A percentile compares a stretch with the other conserved stretches of the same genome.
Conservation (phyloP, 2,329 filamentous ascomycete species). For the Diaporthe ampelina region DNA sequence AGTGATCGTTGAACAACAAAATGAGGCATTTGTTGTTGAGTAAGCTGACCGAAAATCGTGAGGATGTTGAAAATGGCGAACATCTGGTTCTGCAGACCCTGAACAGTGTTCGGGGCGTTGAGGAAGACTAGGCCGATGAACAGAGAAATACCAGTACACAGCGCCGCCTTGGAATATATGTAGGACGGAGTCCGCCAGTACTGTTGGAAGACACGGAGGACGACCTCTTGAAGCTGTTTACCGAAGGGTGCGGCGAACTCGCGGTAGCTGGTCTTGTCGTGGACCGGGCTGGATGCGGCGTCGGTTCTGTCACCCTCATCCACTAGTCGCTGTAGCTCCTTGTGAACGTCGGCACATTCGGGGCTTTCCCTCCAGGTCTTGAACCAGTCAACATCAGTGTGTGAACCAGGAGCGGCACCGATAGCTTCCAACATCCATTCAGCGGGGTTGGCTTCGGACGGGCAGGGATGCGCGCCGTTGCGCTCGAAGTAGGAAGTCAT, state of each 20-base stretch:
- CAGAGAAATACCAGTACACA: conserved; percentile 67
- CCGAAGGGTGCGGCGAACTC: conserved; percentile 81
- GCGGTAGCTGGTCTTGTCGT: conserved; percentile 58
- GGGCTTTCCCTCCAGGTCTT: conserved; percentile 71
- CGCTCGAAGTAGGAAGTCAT: conserved; percentile 83
- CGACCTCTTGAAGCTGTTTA: conserved; percentile 72
- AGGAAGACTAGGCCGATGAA: conserved; percentile 81
- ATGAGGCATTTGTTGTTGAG: conserved; percentile 78
- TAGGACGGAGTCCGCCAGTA: conserved; percentile 81
- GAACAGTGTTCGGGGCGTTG: conserved; percentile 69
- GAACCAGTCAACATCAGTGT: conserved; percentile 76
- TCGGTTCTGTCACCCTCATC: conserved; percentile 48
- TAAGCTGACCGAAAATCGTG: conserved; percentile 76
- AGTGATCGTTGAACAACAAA: conserved; percentile 77
- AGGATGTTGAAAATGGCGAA: conserved; percentile 79
- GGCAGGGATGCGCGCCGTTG: conserved; percentile 76
- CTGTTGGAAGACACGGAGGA: conserved; percentile 75
- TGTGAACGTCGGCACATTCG: conserved; percentile 69
- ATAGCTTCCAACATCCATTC: conserved; percentile 82
- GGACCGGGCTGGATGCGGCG: conserved; percentile 45
- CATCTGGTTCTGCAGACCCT: conserved; percentile 80
- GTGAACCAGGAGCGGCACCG: conserved; percentile 74
- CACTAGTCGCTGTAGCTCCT: conserved; percentile 70
- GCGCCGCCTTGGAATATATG: conserved; percentile 76
- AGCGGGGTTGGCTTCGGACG: conserved; percentile 80